These are phyloP conservation scores for Fraxinus baroniana DNA, from an alignment of 305 asterid genomes.

Conservation along the genomic window DNA sequence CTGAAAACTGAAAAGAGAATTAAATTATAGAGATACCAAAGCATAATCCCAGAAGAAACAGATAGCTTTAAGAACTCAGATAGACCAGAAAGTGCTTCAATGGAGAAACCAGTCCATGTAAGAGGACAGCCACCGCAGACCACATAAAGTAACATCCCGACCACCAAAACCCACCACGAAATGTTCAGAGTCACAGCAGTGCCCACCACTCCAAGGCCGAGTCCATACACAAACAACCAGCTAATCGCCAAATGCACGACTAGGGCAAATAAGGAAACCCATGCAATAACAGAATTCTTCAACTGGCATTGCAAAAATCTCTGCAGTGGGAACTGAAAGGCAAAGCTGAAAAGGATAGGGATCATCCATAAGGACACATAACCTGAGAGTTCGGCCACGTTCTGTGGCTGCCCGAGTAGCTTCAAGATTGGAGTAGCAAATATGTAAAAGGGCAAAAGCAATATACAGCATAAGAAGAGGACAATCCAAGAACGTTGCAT, in stretches of 20 bases:
- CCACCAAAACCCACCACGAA: slow-evolving; percentile 32
- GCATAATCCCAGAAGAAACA: slow-evolving; percentile 38
- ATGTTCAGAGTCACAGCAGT: slow-evolving; percentile 14
- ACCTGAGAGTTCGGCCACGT: background rate
- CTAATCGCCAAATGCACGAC: background rate
- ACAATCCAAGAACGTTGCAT: slow-evolving; percentile 37
- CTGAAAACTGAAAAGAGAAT: background rate
- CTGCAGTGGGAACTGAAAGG: slow-evolving; percentile 31
- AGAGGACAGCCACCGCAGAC: slow-evolving; percentile 28
- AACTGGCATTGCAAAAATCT: slow-evolving; percentile 34
- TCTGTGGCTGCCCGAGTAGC: background rate
- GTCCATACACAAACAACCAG: slow-evolving; percentile 22
- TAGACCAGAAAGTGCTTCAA: slow-evolving; percentile 25
- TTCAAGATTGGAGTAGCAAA: slow-evolving; percentile 30
- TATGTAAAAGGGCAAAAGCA: slow-evolving; percentile 26
- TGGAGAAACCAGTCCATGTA: slow-evolving; percentile 31
- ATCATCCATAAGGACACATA: background rate
- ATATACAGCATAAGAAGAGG: slow-evolving; percentile 30
- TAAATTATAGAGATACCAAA: slow-evolving; percentile 15
- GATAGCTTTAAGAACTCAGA: slow-evolving; percentile 28
- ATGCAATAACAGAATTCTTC: slow-evolving; percentile 18
- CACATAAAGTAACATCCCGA: slow-evolving; percentile 22
- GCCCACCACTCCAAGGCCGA: slow-evolving; percentile 22
- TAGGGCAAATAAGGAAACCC: slow-evolving; percentile 13
- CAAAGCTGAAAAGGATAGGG: slow-evolving; percentile 28